phyloP scores from a whole-genome alignment of 2,329 filamentous ascomycete genomes.

The Proliferodiscus dingleyae region DNA sequence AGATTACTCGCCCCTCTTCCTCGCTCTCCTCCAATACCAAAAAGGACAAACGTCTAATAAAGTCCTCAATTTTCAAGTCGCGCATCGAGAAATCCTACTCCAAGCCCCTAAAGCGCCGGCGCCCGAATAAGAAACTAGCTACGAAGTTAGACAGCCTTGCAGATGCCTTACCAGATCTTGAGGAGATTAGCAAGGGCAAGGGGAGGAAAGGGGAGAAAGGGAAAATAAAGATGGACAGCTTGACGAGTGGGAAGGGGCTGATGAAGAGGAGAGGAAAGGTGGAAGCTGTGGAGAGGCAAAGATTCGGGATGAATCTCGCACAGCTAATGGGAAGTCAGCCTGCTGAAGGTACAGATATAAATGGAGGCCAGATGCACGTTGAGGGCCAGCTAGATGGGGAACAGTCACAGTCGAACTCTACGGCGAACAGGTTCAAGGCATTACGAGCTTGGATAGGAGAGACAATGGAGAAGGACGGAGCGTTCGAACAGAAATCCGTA shows the following conservation, averaged over 20 bases:
- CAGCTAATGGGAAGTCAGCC: slow-evolving; percentile 43
- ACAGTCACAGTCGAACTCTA: slow-evolving; percentile 28
- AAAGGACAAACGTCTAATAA: slow-evolving; percentile 76
- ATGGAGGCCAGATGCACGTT: slow-evolving; percentile 6
- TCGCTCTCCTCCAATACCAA: slow-evolving; percentile 77
- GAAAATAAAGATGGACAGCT: slow-evolving; percentile 67
- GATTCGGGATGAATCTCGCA: slow-evolving; percentile 80
- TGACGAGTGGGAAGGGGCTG: slow-evolving; percentile 72
- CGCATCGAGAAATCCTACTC: slow-evolving; percentile 61
- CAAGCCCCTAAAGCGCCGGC: slow-evolving; percentile 57
- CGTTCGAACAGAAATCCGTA: slow-evolving; percentile 45
- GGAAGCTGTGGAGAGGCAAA: slow-evolving; percentile 73
- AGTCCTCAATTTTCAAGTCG: slow-evolving; percentile 73
- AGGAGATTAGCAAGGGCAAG: slow-evolving; percentile 33
- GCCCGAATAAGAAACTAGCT: slow-evolving; percentile 72
- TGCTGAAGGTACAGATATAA: not conserved
- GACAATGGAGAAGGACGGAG: slow-evolving; percentile 85
- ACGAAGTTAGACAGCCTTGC: slow-evolving; percentile 71
- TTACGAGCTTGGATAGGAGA: slow-evolving; percentile 77
- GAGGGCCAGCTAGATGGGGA: slow-evolving; percentile 3
- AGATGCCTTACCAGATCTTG: slow-evolving; percentile 66
- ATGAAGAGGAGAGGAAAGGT: slow-evolving; percentile 78
- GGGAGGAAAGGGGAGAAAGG: slow-evolving; percentile 42
- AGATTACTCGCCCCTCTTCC: slow-evolving; percentile 24
- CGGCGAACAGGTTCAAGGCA: slow-evolving; percentile 69